Evolutionary conservation across 1,284 basidiomycete genomes (phyloP), one percentile per base, ranked within the genome.

Genomic region (Cryptococcus sp.): DNA sequence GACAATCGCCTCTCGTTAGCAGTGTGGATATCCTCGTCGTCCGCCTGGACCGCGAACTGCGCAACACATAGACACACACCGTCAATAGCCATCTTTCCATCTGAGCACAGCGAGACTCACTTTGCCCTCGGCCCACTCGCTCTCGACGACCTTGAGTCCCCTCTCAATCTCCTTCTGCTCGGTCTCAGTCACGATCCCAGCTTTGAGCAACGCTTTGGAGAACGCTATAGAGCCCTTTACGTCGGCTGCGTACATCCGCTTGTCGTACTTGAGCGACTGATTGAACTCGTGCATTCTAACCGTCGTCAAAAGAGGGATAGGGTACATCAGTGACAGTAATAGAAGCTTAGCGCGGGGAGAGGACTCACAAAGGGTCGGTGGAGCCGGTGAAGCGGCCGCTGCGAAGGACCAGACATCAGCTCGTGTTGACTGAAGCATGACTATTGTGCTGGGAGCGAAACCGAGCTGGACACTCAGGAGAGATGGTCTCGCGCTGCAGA

Each of bases 21-120:
- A n/a, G 95, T 99, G 78, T 98, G 95, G 60, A 99, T 98, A 74
- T 99, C 95, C 74, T 99, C 95, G 74, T 98, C 95, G 67, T 95
- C 92, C 17, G 85, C 81, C 61, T 87, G 81, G 47, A 86, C 79
- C 61, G 81, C 73, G 71, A 95, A 95, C 86, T 91, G 67, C 19
- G 13, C 27, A 39, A 35, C 40, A 16, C 22, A 19, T 19, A 20
- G 22, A 35, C 40, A 16, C 22, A 19, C n/a, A 40, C 17, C 15
- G 46, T 27, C 27, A 47, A 25, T 30, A 30, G 8, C 25, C 20
- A 48, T n/a, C n/a, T 22, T 40, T 3, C 4, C 25, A 5, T 30
- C n/a, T 15, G 35, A 5, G 19, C 49, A 40, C 25, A 7, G 2
- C 7, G 47, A 48, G 6, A 45, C 22, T 27, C 66, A 90, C 90